Conservation (phyloP, 331 rosid genomes). For the Saraca asoca region DNA sequence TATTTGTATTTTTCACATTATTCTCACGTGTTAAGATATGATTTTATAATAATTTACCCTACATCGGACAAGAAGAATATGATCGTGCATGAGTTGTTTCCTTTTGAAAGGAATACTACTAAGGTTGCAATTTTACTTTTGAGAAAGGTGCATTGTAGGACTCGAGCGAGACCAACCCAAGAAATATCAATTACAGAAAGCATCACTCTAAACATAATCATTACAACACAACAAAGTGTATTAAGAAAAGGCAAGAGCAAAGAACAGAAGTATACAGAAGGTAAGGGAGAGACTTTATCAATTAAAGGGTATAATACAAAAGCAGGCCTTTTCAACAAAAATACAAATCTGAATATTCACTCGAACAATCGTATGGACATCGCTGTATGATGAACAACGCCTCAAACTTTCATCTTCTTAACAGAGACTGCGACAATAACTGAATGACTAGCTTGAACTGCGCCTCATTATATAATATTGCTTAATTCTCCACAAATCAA, state of each 20-base stretch:
- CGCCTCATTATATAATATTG: conserved; percentile 20
- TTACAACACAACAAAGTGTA: too few species aligned
- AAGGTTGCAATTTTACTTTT: too few species aligned
- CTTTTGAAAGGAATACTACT: too few species aligned
- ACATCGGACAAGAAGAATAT: too few species aligned
- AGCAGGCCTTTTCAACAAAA: conserved; percentile 43
- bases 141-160: too few species aligned
- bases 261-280: conserved; percentile 31
- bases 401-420: conserved; percentile 29
- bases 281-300: neutral
- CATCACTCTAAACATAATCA: too few species aligned
- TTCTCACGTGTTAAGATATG: too few species aligned
- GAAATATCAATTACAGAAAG: too few species aligned
- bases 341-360: conserved; percentile 28
- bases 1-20: too few species aligned
- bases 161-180: too few species aligned
- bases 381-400: conserved; percentile 25
- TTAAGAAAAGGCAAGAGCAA: conserved; percentile 2
- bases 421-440: conserved; percentile 17
- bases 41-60: too few species aligned
- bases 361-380: conserved; percentile 42
- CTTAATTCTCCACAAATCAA: conserved; percentile 38
- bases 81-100: too few species aligned
- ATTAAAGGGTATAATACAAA: conserved; percentile 25
- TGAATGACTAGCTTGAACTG: conserved; percentile 23